Percentiles rank a stretch among this genome's conserved stretches.
Evolutionary conservation across 78 protist species (phyloP).

Genomic region (Ministeria vibrans): DNA sequence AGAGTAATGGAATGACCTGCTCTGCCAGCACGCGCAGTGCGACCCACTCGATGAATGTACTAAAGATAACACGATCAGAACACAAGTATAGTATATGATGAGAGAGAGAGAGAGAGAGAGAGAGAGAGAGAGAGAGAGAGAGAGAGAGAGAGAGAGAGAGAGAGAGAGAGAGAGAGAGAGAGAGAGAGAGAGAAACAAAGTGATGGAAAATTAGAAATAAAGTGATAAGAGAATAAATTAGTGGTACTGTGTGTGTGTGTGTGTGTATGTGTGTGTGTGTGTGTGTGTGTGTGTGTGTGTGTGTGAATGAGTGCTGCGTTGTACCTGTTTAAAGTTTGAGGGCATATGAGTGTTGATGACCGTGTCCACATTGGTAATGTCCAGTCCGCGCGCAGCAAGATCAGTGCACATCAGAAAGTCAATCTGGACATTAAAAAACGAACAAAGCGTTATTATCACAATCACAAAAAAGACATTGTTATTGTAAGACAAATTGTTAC

Average conservation of each 20-base stretch:
- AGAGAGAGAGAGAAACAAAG: not conserved
- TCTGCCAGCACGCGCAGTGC: conserved; percentile 70
- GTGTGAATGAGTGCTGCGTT: not conserved
- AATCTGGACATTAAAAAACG: not conserved
- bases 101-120: not conserved
- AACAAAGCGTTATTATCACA: not conserved
- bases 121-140: not conserved
- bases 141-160: not conserved
- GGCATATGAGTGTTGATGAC: conserved; percentile 72
- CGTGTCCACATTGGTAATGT: conserved; percentile 62
- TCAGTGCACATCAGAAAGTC: conserved; percentile 65
- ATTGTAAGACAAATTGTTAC: too few relatives aligned
- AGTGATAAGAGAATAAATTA: not conserved
- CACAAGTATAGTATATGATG: not conserved
- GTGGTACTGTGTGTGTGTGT: not conserved
- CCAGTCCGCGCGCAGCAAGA: conserved; percentile 84
- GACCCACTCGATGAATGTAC: conserved; percentile 13
- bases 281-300: not conserved
- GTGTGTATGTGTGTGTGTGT: not conserved
- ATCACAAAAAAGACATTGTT: not conserved
- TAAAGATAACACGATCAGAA: not conserved
- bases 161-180: not conserved
- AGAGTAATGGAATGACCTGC: conserved; percentile 56
- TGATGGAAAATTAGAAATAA: not conserved
- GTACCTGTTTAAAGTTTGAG: conserved; percentile 15